Percentiles rank a stretch among this genome's conserved stretches.
Conservation (phyloP, 2,329 filamentous ascomycete species). For the Boeremia exigua region DNA sequence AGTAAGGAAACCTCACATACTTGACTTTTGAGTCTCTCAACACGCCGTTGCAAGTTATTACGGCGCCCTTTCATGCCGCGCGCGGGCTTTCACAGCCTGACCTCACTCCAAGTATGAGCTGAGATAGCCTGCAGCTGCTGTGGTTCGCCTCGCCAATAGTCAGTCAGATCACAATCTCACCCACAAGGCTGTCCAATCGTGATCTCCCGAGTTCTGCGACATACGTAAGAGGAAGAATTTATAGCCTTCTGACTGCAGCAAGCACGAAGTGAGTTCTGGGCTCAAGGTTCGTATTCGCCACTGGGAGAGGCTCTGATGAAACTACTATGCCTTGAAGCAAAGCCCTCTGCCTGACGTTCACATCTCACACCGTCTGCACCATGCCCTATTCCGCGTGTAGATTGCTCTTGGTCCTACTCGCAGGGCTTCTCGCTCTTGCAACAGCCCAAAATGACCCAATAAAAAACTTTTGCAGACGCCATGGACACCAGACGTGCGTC, state of each 20-base stretch:
- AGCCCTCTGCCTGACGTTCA: too few relatives aligned
- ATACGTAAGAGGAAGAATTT: not conserved
- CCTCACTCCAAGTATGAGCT: not conserved
- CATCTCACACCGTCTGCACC: too few relatives aligned
- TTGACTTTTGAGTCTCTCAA: too few relatives aligned
- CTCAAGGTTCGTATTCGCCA: too few relatives aligned
- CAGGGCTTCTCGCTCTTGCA: not conserved
- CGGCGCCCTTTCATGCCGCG: too few relatives aligned
- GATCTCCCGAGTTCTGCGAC: not conserved
- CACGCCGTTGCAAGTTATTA: too few relatives aligned
- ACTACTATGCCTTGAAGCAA: too few relatives aligned
- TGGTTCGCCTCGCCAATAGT: not conserved
- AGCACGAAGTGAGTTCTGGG: too few relatives aligned
- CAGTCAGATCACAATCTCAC: not conserved
- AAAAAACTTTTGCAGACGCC: not conserved
- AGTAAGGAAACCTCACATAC: too few relatives aligned
- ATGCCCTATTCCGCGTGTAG: not conserved
- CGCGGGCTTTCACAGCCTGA: too few relatives aligned
- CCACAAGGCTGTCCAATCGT: not conserved
- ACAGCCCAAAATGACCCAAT: not conserved
- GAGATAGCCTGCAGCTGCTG: not conserved
- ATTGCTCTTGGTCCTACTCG: not conserved
- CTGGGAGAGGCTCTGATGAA: too few relatives aligned
- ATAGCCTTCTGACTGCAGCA: not conserved
- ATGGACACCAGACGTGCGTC: constrained; percentile 62